These are phyloP conservation scores for Annulohypoxylon bovei DNA, from an alignment of 495 filamentous ascomycete species.

Conservation along the genomic window DNA sequence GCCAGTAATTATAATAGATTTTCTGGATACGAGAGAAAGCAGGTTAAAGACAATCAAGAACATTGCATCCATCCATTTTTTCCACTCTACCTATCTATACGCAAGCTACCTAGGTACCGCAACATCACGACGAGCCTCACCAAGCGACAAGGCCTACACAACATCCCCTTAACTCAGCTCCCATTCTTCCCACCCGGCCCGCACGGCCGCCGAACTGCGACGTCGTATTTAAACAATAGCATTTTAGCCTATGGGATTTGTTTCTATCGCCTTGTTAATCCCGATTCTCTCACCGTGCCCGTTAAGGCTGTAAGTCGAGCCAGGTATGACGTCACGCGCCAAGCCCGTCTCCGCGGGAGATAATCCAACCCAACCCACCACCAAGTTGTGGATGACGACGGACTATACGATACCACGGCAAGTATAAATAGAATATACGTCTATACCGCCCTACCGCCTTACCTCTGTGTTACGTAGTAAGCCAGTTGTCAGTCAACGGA, in stretches of 20 bases:
- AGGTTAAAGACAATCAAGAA: too few species aligned
- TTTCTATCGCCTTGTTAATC: not conserved
- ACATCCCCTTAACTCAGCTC: not conserved
- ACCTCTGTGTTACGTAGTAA: not conserved
- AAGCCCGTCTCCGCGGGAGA: not conserved
- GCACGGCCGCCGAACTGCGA: not conserved
- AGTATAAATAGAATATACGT: not conserved
- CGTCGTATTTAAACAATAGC: not conserved
- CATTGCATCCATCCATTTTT: too few species aligned
- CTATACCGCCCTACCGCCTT: not conserved
- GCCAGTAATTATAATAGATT: too few species aligned
- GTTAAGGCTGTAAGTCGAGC: not conserved
- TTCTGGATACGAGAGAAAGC: too few species aligned
- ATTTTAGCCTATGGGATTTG: not conserved
- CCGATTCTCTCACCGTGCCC: not conserved
- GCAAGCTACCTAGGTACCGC: too few species aligned
- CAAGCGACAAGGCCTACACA: too few species aligned
- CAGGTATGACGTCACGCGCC: conserved; percentile 19
- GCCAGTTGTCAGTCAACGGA: not conserved
- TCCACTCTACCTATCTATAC: too few species aligned
- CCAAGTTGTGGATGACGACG: too few species aligned
- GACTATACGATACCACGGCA: not conserved
- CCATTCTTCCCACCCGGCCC: not conserved
- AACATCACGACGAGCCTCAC: too few species aligned
- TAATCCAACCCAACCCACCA: not conserved